phyloP scores from a whole-genome alignment of 2,329 filamentous ascomycete species.

The Dothideomycetes sp. region DNA sequence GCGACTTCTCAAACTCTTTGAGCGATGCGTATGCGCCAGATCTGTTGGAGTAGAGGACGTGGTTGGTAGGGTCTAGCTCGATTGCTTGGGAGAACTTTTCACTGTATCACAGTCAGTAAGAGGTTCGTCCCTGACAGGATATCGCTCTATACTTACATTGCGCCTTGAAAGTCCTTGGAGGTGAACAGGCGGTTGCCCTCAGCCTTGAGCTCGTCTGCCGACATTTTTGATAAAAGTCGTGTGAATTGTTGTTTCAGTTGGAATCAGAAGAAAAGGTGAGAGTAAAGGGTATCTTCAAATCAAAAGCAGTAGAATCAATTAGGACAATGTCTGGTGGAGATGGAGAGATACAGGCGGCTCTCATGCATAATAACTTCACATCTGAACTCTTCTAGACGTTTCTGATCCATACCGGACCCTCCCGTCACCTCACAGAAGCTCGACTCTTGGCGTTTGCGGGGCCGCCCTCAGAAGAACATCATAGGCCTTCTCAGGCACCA shows the following conservation, averaged over 20 bases:
- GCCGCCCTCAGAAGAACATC: background rate
- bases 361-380: background rate
- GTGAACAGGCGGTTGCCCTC: slow-evolving; percentile 98
- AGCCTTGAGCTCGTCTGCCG: slow-evolving; percentile 81
- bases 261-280: too few relatives aligned
- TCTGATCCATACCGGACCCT: background rate
- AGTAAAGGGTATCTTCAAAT: too few relatives aligned
- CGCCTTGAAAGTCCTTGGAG: slow-evolving; percentile 91
- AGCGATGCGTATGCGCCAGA: slow-evolving; percentile 82
- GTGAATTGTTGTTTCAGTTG: too few relatives aligned
- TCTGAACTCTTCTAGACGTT: background rate
- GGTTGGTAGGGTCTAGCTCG: slow-evolving; percentile 74
- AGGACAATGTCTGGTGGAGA: background rate
- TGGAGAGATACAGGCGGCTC: background rate
- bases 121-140: background rate
- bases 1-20: slow-evolving; percentile 72
- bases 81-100: slow-evolving; percentile 94
- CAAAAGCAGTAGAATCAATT: too few relatives aligned
- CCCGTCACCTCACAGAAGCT: background rate
- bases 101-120: slow-evolving; percentile 37
- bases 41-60: slow-evolving; percentile 96
- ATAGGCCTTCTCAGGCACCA: too few relatives aligned
- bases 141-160: slow-evolving; percentile 57
- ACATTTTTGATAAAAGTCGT: too few relatives aligned
- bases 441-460: background rate